Conservation (phyloP, 2,329 filamentous ascomycete genomes). For the Fusarium sp. region DNA sequence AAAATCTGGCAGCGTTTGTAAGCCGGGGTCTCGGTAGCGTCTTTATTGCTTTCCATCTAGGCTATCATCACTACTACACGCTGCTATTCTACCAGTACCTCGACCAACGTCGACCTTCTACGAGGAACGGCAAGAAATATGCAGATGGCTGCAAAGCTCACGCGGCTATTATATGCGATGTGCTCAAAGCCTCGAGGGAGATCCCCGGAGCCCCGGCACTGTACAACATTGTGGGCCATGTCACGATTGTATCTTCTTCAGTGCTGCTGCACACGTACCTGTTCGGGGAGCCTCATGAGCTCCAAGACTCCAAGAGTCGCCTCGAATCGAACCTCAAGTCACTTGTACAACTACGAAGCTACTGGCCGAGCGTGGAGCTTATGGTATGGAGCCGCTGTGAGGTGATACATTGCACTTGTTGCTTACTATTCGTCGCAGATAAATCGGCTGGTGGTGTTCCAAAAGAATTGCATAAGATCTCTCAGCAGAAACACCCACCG, state of each 20-base stretch:
- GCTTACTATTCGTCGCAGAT: conserved; percentile 38
- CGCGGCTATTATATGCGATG: conserved; percentile 45
- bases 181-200: conserved; percentile 44
- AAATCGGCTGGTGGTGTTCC: conserved; percentile 48
- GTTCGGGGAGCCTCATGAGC: conserved; percentile 47
- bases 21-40: conserved; percentile 44
- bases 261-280: conserved; percentile 50
- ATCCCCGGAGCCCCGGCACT: conserved; percentile 42
- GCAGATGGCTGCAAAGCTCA: conserved; percentile 47
- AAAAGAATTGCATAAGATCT: conserved; percentile 47
- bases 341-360: conserved; percentile 46
- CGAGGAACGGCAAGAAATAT: conserved; percentile 45
- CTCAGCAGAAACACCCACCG: conserved; percentile 45
- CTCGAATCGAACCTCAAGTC: conserved; percentile 49
- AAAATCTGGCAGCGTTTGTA: conserved; percentile 43
- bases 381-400: conserved; percentile 39
- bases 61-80: conserved; percentile 50
- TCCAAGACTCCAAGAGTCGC: conserved; percentile 37
- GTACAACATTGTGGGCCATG: conserved; percentile 50
- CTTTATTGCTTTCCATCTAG: conserved; percentile 50
- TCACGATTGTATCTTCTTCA: conserved; percentile 51
- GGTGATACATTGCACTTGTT: background rate
- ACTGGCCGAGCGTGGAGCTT: conserved; percentile 50
- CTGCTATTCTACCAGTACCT: conserved; percentile 50
- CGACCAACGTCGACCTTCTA: conserved; percentile 45